Conservation (phyloP, 306 rosid genomes). For the Nissolia schottii region DNA sequence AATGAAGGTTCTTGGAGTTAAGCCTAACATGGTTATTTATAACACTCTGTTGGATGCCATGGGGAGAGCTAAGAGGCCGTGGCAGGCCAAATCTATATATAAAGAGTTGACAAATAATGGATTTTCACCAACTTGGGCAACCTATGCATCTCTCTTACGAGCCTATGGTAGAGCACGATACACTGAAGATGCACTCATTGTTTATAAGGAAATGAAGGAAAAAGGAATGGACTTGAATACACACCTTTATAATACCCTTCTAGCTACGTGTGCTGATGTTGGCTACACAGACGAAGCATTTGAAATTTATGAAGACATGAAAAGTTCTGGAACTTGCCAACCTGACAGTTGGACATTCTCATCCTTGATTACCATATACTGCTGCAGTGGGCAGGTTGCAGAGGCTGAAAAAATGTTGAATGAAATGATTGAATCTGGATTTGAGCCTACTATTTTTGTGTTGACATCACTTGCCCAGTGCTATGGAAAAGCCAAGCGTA, state of each 20-base stretch:
- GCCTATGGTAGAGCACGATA: conserved; percentile 78
- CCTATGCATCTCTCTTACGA: conserved; percentile 70
- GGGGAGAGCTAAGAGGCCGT: conserved; percentile 96
- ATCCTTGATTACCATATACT: conserved; percentile 78
- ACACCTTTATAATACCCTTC: conserved; percentile 65
- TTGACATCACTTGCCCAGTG: conserved; percentile 92
- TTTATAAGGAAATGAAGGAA: conserved; percentile 84
- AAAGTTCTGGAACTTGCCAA: conserved; percentile 40
- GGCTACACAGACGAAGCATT: conserved; percentile 63
- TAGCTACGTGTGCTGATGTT: conserved; percentile 89
- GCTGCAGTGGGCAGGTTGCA: conserved; percentile 68
- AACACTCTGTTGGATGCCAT: conserved; percentile 81
- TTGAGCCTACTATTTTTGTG: conserved; percentile 74
- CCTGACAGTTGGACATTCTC: conserved; percentile 99
- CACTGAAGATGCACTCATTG: conserved; percentile 63
- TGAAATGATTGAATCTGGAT: conserved; percentile 80
- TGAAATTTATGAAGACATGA: conserved; percentile 73
- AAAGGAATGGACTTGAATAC: conserved; percentile 63
- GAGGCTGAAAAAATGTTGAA: conserved; percentile 71
- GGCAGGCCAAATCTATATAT: conserved; percentile 77
- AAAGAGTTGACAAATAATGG: conserved; percentile 73
- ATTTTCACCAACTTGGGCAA: conserved; percentile 51
- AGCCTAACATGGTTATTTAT: conserved; percentile 64
- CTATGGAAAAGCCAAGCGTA: conserved; percentile 84
- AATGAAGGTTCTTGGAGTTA: conserved; percentile 78